Conservation (phyloP, 75 land plant species). For the Ceratopteris richardii region DNA sequence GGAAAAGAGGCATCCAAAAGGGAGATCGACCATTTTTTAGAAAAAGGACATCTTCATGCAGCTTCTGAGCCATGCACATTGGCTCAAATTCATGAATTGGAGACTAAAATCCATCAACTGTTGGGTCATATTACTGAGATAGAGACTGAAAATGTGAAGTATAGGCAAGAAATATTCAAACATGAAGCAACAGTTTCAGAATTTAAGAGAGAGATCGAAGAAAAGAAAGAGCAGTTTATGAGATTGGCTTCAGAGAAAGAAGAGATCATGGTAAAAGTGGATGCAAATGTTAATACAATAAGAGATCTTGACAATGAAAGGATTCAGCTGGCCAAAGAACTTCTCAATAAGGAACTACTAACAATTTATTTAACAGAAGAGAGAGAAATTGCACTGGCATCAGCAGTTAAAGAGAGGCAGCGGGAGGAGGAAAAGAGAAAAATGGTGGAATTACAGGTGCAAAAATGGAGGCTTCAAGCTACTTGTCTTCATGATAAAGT, state of each 20-base stretch:
- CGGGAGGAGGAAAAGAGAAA: not conserved
- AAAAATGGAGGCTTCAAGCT: not conserved
- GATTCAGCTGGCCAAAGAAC: not conserved
- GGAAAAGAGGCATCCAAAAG: not conserved
- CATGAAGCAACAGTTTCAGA: too few relatives aligned
- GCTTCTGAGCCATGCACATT: not conserved
- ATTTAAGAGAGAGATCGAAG: too few relatives aligned
- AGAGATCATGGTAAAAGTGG: not conserved
- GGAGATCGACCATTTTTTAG: not conserved
- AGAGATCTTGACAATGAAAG: not conserved
- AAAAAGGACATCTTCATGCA: not conserved
- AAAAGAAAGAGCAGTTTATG: too few relatives aligned
- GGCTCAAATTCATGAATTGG: not conserved
- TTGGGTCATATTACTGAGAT: too few relatives aligned
- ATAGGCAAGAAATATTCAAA: too few relatives aligned
- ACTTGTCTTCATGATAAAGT: conserved; percentile 2
- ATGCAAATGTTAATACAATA: not conserved
- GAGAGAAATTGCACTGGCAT: not conserved
- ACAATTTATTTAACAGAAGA: not conserved
- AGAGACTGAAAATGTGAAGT: too few relatives aligned
- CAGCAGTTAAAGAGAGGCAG: not conserved
- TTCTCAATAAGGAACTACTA: not conserved
- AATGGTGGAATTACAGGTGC: not conserved
- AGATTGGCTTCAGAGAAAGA: too few relatives aligned
- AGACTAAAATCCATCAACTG: too few relatives aligned